Evolutionary conservation across 345 rosid species (phyloP).

Genomic region (Rhodamnia argentea): DNA sequence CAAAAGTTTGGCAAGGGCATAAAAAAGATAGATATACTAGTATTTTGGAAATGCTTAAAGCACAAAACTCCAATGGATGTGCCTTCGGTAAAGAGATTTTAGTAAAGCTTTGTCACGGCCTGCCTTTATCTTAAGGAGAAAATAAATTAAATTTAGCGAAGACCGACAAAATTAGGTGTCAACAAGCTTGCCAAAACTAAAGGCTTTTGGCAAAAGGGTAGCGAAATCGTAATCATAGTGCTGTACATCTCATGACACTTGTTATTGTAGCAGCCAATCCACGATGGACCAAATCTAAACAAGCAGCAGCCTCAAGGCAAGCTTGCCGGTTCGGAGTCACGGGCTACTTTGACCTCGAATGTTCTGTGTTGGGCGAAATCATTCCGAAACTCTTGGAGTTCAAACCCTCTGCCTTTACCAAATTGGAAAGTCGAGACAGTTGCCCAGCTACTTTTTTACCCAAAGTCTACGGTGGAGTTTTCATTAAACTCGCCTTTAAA

Average conservation of each 20-base stretch:
- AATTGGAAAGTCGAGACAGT: too few relatives aligned
- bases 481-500: not conserved
- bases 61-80: not conserved
- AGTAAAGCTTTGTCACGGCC: too few relatives aligned
- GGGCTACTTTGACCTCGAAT: not conserved
- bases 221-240: too few relatives aligned
- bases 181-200: not conserved
- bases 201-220: not conserved
- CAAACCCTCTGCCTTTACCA: not conserved
- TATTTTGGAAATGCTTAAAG: not conserved
- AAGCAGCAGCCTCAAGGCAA: not conserved
- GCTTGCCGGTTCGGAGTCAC: not conserved
- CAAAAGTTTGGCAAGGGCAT: not conserved
- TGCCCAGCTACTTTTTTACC: too few relatives aligned
- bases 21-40: too few relatives aligned
- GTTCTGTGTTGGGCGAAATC: not conserved
- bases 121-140: too few relatives aligned
- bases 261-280: not conserved
- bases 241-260: not conserved
- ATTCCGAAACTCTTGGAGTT: not conserved
- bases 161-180: too few relatives aligned
- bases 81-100: not conserved
- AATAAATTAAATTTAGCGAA: too few relatives aligned
- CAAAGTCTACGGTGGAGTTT: not conserved
- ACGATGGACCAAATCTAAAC: not conserved